Evolutionary conservation across 495 filamentous ascomycete genomes (phyloP).

Genomic region (Tuber magnatum): DNA sequence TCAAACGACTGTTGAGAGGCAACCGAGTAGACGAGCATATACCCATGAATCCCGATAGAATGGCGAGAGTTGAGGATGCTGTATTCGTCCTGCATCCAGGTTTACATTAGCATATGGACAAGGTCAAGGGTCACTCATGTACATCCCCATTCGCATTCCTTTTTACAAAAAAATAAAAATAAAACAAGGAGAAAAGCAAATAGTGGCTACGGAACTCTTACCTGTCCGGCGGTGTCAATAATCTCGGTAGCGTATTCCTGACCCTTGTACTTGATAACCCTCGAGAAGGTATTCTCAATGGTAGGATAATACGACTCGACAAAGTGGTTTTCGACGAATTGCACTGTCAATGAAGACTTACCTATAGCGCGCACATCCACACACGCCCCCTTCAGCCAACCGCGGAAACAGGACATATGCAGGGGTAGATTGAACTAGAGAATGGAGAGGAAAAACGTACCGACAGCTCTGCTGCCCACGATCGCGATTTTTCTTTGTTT

Average conservation of each 20-base stretch:
- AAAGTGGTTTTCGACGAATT: constrained; percentile 95
- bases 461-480: constrained; percentile 93
- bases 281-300: constrained; percentile 97
- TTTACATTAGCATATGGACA: constrained; percentile 21
- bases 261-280: constrained; percentile 80
- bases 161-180: neutral
- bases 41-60: constrained; percentile 98
- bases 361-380: constrained; percentile 49
- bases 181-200: constrained; percentile 10
- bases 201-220: constrained; percentile 44
- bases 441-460: constrained; percentile 49
- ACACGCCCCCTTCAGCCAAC: neutral
- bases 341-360: constrained; percentile 95
- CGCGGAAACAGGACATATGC: neutral
- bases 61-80: constrained; percentile 96
- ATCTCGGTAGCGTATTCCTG: constrained; percentile 96
- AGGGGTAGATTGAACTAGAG: constrained; percentile 12
- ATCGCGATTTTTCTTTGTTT: constrained; percentile 98
- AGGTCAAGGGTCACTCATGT: constrained; percentile 12
- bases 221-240: constrained; percentile 96
- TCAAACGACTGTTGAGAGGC: constrained; percentile 90
- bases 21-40: constrained; percentile 96
- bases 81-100: constrained; percentile 74
- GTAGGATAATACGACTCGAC: constrained; percentile 99
- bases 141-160: neutral